A percentile compares a stretch with the other conserved stretches of the same genome.
These are phyloP conservation scores for Melampsora larici-populina DNA, from an alignment of 1,284 basidiomycete genomes.

Conservation along the genomic window DNA sequence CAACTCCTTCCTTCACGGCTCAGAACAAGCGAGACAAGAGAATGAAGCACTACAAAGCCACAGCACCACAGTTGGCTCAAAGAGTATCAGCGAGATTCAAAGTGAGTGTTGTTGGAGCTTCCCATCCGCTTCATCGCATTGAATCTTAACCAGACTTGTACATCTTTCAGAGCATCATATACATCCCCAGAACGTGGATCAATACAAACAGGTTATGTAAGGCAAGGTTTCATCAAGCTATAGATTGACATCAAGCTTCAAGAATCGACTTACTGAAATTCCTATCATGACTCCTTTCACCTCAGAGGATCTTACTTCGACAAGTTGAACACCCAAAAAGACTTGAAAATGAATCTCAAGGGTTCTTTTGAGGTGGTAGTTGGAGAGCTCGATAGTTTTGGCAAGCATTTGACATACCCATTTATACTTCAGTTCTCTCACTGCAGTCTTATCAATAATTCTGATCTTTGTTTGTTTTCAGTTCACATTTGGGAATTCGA, in stretches of 20 bases:
- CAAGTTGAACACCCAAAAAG: conserved; percentile 20
- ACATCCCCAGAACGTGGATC: conserved; percentile 36
- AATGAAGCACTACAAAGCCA: conserved; percentile 40
- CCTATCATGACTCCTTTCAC: not conserved
- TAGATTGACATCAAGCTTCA: not conserved
- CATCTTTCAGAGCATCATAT: conserved; percentile 26
- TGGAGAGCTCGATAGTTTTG: conserved; percentile 40
- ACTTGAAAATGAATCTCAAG: conserved; percentile 38
- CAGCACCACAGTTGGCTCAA: conserved; percentile 42
- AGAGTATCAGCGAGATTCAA: conserved; percentile 35
- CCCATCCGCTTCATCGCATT: not conserved
- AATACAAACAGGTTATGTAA: conserved; percentile 38
- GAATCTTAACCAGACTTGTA: not conserved
- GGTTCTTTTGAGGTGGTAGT: conserved; percentile 38
- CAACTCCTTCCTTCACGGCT: conserved; percentile 40
- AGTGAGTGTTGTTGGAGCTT: not conserved
- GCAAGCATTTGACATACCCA: not conserved
- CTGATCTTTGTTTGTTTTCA: conserved; percentile 11
- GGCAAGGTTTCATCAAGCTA: not conserved
- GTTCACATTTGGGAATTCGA: conserved; percentile 41
- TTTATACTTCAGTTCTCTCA: not conserved
- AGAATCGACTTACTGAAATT: not conserved
- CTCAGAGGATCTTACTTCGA: conserved; percentile 32
- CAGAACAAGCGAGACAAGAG: conserved; percentile 36
- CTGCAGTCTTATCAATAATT: not conserved